phyloP scores from a whole-genome alignment of 495 filamentous ascomycete species.

The Aspergillus bertholletiae region DNA sequence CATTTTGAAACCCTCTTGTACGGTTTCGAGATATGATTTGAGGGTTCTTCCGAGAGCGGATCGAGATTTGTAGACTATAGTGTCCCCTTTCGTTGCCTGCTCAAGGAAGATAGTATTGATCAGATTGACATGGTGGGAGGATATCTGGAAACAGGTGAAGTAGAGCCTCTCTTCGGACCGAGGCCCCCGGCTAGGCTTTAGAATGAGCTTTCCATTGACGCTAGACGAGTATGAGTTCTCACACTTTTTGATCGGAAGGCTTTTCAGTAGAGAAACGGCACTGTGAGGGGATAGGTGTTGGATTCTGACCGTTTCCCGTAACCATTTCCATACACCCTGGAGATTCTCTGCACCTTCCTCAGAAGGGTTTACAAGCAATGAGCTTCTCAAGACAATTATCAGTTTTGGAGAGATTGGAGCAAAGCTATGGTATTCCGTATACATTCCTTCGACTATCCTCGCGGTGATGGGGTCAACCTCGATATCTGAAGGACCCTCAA shows the following conservation, averaged over 20 bases:
- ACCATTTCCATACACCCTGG: not conserved
- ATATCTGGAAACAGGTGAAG: constrained; percentile 36
- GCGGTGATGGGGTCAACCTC: constrained; percentile 6
- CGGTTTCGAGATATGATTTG: not conserved
- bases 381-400: constrained; percentile 43
- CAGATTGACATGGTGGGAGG: constrained; percentile 28
- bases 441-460: constrained; percentile 9
- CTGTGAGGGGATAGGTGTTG: not conserved
- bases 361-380: constrained; percentile 10
- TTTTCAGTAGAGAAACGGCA: not conserved
- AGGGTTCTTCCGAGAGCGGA: not conserved
- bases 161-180: constrained; percentile 30
- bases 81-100: constrained; percentile 13
- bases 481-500: constrained; percentile 41
- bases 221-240: constrained; percentile 9
- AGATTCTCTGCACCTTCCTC: not conserved
- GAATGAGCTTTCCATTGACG: not conserved
- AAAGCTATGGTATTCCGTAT: constrained; percentile 41
- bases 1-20: not conserved
- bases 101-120: constrained; percentile 44
- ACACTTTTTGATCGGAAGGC: constrained; percentile 19
- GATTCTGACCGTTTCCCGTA: not conserved
- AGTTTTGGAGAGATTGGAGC: constrained; percentile 48
- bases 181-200: not conserved
- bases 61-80: constrained; percentile 6